Percentiles rank a stretch among this genome's conserved stretches.
These are phyloP conservation scores for Balakata baccata DNA, from an alignment of 345 rosid genomes.

Conservation along the genomic window DNA sequence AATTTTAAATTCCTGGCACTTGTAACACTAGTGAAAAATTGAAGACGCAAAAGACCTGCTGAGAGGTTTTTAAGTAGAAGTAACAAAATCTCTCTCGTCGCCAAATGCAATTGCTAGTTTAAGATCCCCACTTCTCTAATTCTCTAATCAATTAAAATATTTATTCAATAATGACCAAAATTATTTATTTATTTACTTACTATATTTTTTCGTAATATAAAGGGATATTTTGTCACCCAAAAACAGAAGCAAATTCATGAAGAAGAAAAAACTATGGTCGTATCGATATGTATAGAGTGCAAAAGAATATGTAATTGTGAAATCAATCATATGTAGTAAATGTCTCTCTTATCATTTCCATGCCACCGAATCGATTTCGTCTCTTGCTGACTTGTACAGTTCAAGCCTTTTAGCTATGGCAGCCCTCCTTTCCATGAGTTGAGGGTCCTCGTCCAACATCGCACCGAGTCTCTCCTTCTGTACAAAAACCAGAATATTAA, in stretches of 20 bases:
- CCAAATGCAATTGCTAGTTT: too few relatives aligned
- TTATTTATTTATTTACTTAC: too few relatives aligned
- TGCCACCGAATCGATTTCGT: conserved; percentile 88
- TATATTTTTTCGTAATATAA: not conserved
- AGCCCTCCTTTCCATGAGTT: conserved; percentile 81
- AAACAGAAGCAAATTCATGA: not conserved
- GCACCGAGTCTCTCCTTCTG: conserved; percentile 89
- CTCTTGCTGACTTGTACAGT: conserved; percentile 92
- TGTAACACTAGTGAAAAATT: too few relatives aligned
- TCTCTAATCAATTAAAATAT: too few relatives aligned
- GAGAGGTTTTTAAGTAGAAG: too few relatives aligned
- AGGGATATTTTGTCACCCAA: not conserved
- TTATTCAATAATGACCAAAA: too few relatives aligned
- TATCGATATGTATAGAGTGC: not conserved
- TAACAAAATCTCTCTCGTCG: too few relatives aligned
- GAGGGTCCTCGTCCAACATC: conserved; percentile 97
- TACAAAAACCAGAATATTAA: not conserved
- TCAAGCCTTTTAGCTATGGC: conserved; percentile 80
- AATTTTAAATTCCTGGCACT: too few relatives aligned
- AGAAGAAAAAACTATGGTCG: not conserved
- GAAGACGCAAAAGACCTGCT: too few relatives aligned
- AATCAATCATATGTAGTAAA: not conserved
- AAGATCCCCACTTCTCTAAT: too few relatives aligned
- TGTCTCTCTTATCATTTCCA: conserved; percentile 57
- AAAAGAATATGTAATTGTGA: conserved; percentile 19